Evolutionary conservation across 2,329 filamentous ascomycete genomes (phyloP), one percentile per base, ranked within the genome.

Genomic region (Kalaharituber pfeilii): DNA sequence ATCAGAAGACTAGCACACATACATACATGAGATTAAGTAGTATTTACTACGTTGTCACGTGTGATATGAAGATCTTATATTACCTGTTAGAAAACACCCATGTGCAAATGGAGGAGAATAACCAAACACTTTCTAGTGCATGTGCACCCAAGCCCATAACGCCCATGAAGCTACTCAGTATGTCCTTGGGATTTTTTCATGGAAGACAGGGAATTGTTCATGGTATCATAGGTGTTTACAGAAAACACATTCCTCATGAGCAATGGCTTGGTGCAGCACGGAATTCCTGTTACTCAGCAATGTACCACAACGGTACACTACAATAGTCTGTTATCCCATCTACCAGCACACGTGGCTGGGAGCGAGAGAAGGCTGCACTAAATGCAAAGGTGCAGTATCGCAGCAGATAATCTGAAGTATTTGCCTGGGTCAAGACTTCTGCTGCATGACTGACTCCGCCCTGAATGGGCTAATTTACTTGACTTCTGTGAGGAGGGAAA

Each of bases 31-130:
- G 82, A 86, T 39, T 95, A 70, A 8, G 95, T 85, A 0, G n/a
- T n/a, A n/a, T n/a, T n/a, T n/a, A 94, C 83, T 0, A 94, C 80
- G 5, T 82, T 81, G 64, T 96, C 89, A 57, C 75, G 79, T 13
- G 85, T 81, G 29, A 95, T 69, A 66, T 93, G 88, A 7, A 95
- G 69, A 64, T 96, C 89, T 18, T 22, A n/a, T n/a, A n/a, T n/a
- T n/a, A n/a, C n/a, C n/a, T n/a, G n/a, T n/a, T n/a, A n/a, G n/a
- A n/a, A n/a, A n/a, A n/a, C n/a, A n/a, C n/a, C 13, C 27, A 47
- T 25, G 2, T 13, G 15, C 20, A 39, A 39, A 20, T 47, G 13
- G 18, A 47, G 18, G 13, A 20, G 20, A 9, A 39, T 39, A 8
- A 18, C n/a, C 22, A n/a, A 60, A 57, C 59, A 20, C 86, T 93